These are phyloP conservation scores for Sonneratia alba DNA, from an alignment of 345 rosid genomes.

Conservation along the genomic window DNA sequence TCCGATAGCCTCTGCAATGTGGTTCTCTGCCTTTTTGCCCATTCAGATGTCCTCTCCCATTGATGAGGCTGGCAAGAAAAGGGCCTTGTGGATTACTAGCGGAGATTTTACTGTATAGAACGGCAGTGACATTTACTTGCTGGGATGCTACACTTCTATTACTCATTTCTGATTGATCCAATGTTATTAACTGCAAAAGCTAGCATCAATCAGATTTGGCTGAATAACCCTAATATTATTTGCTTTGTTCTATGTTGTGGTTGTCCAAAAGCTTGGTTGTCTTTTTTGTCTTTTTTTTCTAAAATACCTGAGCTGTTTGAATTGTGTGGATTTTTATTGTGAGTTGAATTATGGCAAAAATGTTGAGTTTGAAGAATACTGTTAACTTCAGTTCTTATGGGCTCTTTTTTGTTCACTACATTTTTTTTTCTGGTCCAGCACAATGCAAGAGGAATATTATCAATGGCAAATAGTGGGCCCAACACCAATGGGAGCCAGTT, in stretches of 20 bases:
- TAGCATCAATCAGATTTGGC: background rate
- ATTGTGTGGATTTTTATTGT: background rate
- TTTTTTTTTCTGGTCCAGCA: conserved; percentile 38
- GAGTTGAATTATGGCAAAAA: background rate
- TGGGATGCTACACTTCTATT: background rate
- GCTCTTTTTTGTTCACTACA: background rate
- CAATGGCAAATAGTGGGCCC: conserved; percentile 99
- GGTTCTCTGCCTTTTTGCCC: background rate
- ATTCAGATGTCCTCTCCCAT: background rate
- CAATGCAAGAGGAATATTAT: conserved; percentile 79
- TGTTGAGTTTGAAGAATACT: background rate
- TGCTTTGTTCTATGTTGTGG: background rate
- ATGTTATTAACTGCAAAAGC: background rate
- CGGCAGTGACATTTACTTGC: background rate
- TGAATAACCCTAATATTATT: background rate
- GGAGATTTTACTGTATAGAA: background rate
- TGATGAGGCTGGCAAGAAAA: background rate
- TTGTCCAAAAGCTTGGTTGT: background rate
- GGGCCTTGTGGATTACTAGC: background rate
- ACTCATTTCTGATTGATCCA: background rate
- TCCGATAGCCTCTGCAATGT: background rate
- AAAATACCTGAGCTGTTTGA: background rate
- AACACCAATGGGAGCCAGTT: conserved; percentile 98
- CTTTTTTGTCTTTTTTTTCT: background rate
- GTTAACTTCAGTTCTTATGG: background rate